phyloP scores from a whole-genome alignment of 2,329 filamentous ascomycete genomes.

The Xylaria sp. region DNA sequence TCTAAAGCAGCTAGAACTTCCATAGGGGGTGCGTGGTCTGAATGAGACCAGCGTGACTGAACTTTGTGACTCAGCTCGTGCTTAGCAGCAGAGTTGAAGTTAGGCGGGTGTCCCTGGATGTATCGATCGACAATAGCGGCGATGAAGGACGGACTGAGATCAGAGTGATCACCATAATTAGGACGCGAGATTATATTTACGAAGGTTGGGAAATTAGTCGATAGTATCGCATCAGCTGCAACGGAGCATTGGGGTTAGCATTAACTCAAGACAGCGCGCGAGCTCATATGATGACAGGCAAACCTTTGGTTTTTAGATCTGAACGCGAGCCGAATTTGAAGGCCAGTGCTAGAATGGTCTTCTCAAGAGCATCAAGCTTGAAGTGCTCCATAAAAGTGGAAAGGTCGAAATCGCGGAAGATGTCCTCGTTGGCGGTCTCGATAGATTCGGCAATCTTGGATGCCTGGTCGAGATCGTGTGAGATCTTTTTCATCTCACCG shows the following conservation, averaged over 20 bases:
- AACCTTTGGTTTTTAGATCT: constrained; percentile 92
- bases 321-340: constrained; percentile 85
- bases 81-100: constrained; percentile 81
- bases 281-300: constrained; percentile 41
- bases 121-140: constrained; percentile 86
- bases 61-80: constrained; percentile 75
- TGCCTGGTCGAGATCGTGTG: constrained; percentile 82
- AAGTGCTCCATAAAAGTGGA: constrained; percentile 96
- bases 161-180: constrained; percentile 71
- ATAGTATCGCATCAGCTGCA: constrained; percentile 88
- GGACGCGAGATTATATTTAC: constrained; percentile 78
- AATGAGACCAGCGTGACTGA: constrained; percentile 73
- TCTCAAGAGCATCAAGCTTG: constrained; percentile 87
- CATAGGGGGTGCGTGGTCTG: constrained; percentile 73
- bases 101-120: constrained; percentile 85
- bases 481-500: constrained; percentile 87
- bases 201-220: constrained; percentile 81
- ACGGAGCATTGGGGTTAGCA: constrained; percentile 15
- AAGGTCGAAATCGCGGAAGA: constrained; percentile 97
- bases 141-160: constrained; percentile 76
- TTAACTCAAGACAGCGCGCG: background rate
- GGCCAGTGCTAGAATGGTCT: constrained; percentile 86
- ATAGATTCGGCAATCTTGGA: constrained; percentile 93
- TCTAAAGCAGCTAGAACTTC: constrained; percentile 78
- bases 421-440: constrained; percentile 88